Evolutionary conservation across 805 yeast genomes (phyloP), one percentile per base, ranked within the genome.

Genomic region (Candida schatavii): DNA sequence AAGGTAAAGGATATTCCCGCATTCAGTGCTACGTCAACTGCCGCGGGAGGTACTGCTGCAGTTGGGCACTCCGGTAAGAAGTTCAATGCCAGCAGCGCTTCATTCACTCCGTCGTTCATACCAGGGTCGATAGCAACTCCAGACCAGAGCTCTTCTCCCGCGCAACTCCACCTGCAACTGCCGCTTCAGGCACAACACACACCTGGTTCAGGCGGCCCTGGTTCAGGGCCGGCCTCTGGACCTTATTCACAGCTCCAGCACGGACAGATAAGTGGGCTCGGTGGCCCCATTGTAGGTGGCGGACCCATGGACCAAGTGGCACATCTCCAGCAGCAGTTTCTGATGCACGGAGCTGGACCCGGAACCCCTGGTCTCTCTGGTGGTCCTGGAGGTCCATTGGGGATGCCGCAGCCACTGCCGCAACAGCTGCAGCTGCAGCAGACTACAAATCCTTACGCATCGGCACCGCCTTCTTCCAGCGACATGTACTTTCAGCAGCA

Each of bases 1-100:
- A 70, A 71, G 39, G 47, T 76, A 30, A 67, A 67, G 42, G 74
- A 68, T 15, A 66, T 74, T 14, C 77, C 80, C 1, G 55, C 72
- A 1, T 78, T 78, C 51, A 37, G 41, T 6, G 29, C 26, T 21
- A 19, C 31, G 6, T 14, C 35, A 27, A 40, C 28, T n/a, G n/a
- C 40, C 9, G 33, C 29, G 4, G 32, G 22, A 19, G 15, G 26
- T 20, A 11, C 21, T 20, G 18, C 22, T 18, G 27, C 37, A n/a
- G 10, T 5, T 5, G n/a, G 38, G 33, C 15, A n/a, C 41, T 4
- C 17, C 43, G n/a, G 40, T 4, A 53, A 54, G 48, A 64, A 57
- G 45, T 71, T 63, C 55, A 70, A 70, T 46, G 56, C 56, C 14
- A 53, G 66, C 9, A 67, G 72, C n/a, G 68, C 72, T 4, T 59